These are phyloP conservation scores for Ustilago sp. DNA, from an alignment of 1,284 basidiomycete genomes.

Conservation along the genomic window DNA sequence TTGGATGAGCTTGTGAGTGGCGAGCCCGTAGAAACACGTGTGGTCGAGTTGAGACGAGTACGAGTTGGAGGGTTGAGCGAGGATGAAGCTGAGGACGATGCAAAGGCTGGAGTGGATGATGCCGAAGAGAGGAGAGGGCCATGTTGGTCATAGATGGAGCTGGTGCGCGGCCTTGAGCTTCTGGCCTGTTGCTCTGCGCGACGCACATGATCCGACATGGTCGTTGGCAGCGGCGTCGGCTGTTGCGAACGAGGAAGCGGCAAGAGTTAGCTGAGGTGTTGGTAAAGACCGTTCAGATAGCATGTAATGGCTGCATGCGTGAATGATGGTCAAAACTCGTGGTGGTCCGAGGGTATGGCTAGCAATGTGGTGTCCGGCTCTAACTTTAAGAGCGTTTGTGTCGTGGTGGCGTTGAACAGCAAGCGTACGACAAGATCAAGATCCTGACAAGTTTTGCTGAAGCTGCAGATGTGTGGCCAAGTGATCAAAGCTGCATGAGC, in stretches of 20 bases:
- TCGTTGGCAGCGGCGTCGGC: neutral
- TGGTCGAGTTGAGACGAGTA: conserved; percentile 37
- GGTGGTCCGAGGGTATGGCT: no score
- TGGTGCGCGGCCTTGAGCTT: conserved; percentile 21
- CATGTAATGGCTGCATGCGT: conserved; percentile 15
- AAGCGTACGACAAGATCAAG: no score
- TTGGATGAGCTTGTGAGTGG: conserved; percentile 21
- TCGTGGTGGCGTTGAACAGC: no score
- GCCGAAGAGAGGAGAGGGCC: conserved; percentile 19
- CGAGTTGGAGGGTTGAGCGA: conserved; percentile 15
- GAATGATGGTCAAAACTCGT: neutral
- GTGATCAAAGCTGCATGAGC: neutral
- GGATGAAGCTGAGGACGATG: conserved; percentile 12
- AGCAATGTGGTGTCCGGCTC: no score
- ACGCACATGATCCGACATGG: conserved; percentile 36
- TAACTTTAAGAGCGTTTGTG: no score
- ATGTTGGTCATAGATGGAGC: conserved; percentile 32
- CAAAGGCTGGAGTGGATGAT: conserved; percentile 15
- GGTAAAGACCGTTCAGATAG: neutral
- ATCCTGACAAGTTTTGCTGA: neutral
- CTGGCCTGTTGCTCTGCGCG: conserved; percentile 20
- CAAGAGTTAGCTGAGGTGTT: neutral
- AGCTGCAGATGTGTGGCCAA: neutral
- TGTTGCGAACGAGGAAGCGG: neutral
- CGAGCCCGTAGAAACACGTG: conserved; percentile 14